Conservation (phyloP, 106 monocot genomes). For the Gastrodia elata region DNA sequence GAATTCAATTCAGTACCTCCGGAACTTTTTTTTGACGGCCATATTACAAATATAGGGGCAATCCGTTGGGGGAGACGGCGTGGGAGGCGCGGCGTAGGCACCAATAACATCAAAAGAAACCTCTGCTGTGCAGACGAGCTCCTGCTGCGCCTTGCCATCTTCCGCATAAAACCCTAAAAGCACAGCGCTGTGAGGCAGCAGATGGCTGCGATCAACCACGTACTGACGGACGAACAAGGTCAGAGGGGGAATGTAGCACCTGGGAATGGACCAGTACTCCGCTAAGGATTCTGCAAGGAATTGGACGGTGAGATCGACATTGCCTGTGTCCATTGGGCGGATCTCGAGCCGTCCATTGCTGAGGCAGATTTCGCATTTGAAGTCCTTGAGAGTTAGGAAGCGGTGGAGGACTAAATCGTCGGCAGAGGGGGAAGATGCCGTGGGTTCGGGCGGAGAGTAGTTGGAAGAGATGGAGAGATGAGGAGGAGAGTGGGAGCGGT, state of each 20-base stretch:
- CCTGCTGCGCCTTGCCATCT: conserved; percentile 3
- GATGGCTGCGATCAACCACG: conserved; percentile 36
- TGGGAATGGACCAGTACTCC: conserved; percentile 32
- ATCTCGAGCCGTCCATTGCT: conserved; percentile 37
- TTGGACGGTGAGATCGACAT: conserved; percentile 29
- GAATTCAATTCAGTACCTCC: conserved; percentile 45
- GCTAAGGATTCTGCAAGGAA: conserved; percentile 72
- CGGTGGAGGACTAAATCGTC: conserved; percentile 19
- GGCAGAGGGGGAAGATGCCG: not conserved
- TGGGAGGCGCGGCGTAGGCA: conserved; percentile 41
- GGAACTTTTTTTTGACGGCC: conserved; percentile 56
- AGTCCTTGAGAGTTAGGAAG: conserved; percentile 27
- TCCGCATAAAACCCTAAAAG: conserved; percentile 56
- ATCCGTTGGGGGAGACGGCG: conserved; percentile 60
- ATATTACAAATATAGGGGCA: conserved; percentile 86
- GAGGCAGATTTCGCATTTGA: conserved; percentile 17
- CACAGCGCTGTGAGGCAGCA: conserved; percentile 49
- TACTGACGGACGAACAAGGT: conserved; percentile 64
- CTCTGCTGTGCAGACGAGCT: conserved; percentile 63
- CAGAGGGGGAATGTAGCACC: conserved; percentile 26
- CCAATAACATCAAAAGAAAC: conserved; percentile 57
- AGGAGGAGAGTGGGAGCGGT: conserved; percentile 8
- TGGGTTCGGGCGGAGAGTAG: not conserved
- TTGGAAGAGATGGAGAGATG: conserved; percentile 7
- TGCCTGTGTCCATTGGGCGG: conserved; percentile 37